Evolutionary conservation across 164 flowering plant species (phyloP).

Genomic region (Magnolia changhungtana): DNA sequence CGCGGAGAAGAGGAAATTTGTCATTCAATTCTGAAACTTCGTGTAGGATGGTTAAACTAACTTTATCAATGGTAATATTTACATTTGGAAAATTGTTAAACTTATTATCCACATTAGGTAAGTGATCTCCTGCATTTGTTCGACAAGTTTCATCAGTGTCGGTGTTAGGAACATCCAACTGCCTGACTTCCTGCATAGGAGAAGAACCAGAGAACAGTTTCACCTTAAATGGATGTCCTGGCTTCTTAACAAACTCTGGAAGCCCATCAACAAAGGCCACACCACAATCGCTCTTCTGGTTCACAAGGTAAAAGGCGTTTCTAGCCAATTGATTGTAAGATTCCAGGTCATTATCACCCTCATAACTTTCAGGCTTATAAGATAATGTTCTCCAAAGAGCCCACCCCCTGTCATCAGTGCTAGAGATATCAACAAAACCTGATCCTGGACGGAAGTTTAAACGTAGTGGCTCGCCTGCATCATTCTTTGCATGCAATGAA

Average conservation of each 20-base stretch:
- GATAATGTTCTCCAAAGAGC: slow-evolving; percentile 63
- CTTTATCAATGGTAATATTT: slow-evolving; percentile 43
- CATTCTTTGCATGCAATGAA: slow-evolving; percentile 76
- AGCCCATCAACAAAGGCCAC: slow-evolving; percentile 78
- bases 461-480: slow-evolving; percentile 60
- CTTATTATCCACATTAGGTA: slow-evolving; percentile 14
- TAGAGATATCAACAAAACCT: slow-evolving; percentile 69
- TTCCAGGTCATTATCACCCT: slow-evolving; percentile 54
- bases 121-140: slow-evolving; percentile 9
- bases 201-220: slow-evolving; percentile 47
- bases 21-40: slow-evolving; percentile 61
- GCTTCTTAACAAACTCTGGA: slow-evolving; percentile 78
- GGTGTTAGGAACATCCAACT: slow-evolving; percentile 12
- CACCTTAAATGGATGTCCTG: slow-evolving; percentile 81
- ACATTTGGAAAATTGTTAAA: slow-evolving; percentile 34
- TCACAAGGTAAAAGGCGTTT: slow-evolving; percentile 62
- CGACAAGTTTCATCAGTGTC: slow-evolving; percentile 15
- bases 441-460: slow-evolving; percentile 55
- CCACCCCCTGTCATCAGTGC: slow-evolving; percentile 40
- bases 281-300: slow-evolving; percentile 62
- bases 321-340: slow-evolving; percentile 32
- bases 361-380: slow-evolving; percentile 43
- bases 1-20: slow-evolving; percentile 63
- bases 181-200: slow-evolving; percentile 21
- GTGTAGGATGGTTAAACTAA: slow-evolving; percentile 62